A percentile compares a stretch with the other conserved stretches of the same genome.
Evolutionary conservation across 2,329 filamentous ascomycete species (phyloP).

Genomic region (Balansia obtecta): DNA sequence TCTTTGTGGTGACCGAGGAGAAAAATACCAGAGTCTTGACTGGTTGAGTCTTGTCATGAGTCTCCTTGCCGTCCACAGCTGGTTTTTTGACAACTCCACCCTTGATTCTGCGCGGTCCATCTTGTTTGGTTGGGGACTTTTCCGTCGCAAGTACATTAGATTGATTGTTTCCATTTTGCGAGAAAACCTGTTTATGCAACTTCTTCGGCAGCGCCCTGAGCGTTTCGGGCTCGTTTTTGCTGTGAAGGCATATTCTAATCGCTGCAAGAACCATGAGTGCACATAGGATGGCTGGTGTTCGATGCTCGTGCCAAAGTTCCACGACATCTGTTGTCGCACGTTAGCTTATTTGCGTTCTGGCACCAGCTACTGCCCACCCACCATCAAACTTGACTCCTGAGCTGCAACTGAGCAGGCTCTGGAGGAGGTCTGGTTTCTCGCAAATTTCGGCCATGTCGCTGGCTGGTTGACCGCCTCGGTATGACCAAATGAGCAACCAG

Average conservation of each 20-base stretch:
- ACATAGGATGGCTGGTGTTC: slow-evolving; percentile 30
- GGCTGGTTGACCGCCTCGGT: not conserved
- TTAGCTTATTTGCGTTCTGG: not conserved
- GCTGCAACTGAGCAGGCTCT: not conserved
- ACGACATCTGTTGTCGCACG: slow-evolving; percentile 19
- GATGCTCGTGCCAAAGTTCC: slow-evolving; percentile 34
- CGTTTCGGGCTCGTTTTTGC: slow-evolving; percentile 20
- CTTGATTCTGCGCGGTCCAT: slow-evolving; percentile 38
- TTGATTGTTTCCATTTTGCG: not conserved
- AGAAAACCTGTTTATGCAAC: slow-evolving; percentile 14
- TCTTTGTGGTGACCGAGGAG: slow-evolving; percentile 76
- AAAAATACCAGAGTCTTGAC: slow-evolving; percentile 76
- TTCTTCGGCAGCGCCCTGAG: slow-evolving; percentile 25
- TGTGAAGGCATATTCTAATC: slow-evolving; percentile 30
- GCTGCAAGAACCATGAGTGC: slow-evolving; percentile 25
- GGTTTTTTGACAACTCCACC: slow-evolving; percentile 25
- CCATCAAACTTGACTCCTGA: slow-evolving; percentile 2
- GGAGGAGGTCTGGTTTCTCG: not conserved
- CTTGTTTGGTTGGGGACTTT: slow-evolving; percentile 19
- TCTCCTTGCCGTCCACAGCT: slow-evolving; percentile 13
- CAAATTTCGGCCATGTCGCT: slow-evolving; percentile 3
- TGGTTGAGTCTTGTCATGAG: slow-evolving; percentile 25
- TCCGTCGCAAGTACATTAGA: not conserved
- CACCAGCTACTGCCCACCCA: not conserved
- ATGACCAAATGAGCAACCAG: not conserved